These are phyloP conservation scores for Emericellopsis terricola DNA, from an alignment of 495 filamentous ascomycete genomes.

Conservation along the genomic window DNA sequence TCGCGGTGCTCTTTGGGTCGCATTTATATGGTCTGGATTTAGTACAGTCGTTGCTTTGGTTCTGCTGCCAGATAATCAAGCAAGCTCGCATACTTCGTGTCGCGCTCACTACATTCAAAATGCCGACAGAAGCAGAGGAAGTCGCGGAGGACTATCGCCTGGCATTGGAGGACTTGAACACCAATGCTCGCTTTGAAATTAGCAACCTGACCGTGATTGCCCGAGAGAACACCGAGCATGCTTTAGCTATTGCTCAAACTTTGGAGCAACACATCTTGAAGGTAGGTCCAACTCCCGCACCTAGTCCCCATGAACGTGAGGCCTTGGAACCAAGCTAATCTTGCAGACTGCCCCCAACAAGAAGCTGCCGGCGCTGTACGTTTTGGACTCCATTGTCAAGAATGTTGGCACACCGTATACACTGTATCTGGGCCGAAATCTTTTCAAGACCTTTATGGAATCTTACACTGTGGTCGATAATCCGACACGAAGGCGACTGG, in stretches of 20 bases:
- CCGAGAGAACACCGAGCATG: slow-evolving; percentile 89
- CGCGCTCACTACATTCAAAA: no score
- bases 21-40: no score
- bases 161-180: slow-evolving; percentile 75
- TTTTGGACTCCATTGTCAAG: slow-evolving; percentile 95
- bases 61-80: no score
- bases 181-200: slow-evolving; percentile 84
- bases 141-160: slow-evolving; percentile 90
- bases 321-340: no score
- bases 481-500: slow-evolving; percentile 68
- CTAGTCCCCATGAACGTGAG: no score
- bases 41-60: no score
- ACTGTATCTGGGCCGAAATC: slow-evolving; percentile 75
- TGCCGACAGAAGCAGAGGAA: slow-evolving; percentile 62
- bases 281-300: slow-evolving; percentile 47
- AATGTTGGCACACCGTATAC: slow-evolving; percentile 97
- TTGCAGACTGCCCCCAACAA: slow-evolving; percentile 60
- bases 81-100: no score
- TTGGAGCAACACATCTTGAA: slow-evolving; percentile 82
- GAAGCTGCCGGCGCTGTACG: slow-evolving; percentile 89
- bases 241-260: slow-evolving; percentile 72
- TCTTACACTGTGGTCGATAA: slow-evolving; percentile 78
- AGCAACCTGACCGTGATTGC: slow-evolving; percentile 91
- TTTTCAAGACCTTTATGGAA: slow-evolving; percentile 90
- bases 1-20: no score